Conservation (phyloP, 371 early-diverging fungal species). For the Lichtheimia ramosa region DNA sequence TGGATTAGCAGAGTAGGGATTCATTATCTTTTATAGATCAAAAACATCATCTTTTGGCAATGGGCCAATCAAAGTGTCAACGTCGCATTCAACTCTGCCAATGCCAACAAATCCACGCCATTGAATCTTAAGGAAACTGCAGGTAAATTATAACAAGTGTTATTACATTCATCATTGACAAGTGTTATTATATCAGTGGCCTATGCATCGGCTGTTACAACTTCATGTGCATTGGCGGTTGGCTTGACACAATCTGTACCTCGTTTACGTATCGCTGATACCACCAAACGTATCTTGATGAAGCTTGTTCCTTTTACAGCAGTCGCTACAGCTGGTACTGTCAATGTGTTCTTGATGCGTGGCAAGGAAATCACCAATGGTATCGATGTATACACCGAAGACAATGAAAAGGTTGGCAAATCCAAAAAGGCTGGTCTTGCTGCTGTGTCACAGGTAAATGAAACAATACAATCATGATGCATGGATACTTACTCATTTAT, state of each 20-base stretch:
- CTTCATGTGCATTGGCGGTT: slow-evolving; percentile 75
- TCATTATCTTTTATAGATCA: slow-evolving; percentile 49
- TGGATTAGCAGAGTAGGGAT: not conserved
- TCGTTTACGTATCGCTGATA: slow-evolving; percentile 43
- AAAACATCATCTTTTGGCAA: slow-evolving; percentile 78
- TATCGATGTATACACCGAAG: slow-evolving; percentile 65
- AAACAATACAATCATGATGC: slow-evolving; percentile 12
- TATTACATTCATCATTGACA: not conserved
- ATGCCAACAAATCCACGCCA: slow-evolving; percentile 82
- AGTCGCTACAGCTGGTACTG: slow-evolving; percentile 80
- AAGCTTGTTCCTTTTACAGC: slow-evolving; percentile 77
- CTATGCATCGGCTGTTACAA: slow-evolving; percentile 72
- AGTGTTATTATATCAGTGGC: slow-evolving; percentile 46
- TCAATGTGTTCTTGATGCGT: slow-evolving; percentile 87
- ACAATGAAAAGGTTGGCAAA: slow-evolving; percentile 68
- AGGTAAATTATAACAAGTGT: slow-evolving; percentile 28
- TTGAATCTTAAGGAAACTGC: slow-evolving; percentile 76
- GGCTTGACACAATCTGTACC: slow-evolving; percentile 66
- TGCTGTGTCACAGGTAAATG: slow-evolving; percentile 59
- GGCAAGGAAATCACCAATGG: slow-evolving; percentile 79
- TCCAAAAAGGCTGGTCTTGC: slow-evolving; percentile 67
- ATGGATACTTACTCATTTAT: not conserved
- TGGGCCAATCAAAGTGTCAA: slow-evolving; percentile 85
- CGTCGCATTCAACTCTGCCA: slow-evolving; percentile 83
- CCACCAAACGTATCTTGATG: slow-evolving; percentile 49